Percentiles rank a stretch among this genome's conserved stretches.
Conservation (phyloP, 2,329 filamentous ascomycete genomes). For the Ascosphaera acerosa region DNA sequence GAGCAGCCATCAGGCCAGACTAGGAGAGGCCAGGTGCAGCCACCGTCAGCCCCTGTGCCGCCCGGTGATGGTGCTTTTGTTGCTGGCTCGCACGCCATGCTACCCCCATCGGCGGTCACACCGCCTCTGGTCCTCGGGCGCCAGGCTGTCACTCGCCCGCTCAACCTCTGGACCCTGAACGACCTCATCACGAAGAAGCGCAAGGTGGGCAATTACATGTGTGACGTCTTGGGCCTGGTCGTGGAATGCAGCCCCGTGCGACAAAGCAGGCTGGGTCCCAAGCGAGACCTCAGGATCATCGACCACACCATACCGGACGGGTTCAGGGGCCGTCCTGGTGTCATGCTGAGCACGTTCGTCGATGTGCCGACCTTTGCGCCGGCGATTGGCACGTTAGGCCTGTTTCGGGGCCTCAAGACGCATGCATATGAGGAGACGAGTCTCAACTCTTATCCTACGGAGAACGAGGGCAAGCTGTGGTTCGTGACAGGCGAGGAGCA, state of each 20-base stretch:
- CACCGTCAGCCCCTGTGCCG: no score
- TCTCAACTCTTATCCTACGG: conserved; percentile 10
- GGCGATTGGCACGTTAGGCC: conserved; percentile 8
- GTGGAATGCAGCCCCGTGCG: conserved; percentile 8
- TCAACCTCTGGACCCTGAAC: conserved; percentile 5
- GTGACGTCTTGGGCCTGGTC: conserved; percentile 9
- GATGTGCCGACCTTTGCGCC: conserved; percentile 10
- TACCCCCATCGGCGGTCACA: conserved; percentile 1
- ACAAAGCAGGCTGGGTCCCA: conserved; percentile 3
- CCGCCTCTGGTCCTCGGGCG: neutral
- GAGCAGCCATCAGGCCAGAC: no score
- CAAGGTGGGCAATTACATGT: conserved; percentile 7
- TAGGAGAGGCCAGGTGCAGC: no score
- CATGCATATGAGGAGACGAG: conserved; percentile 10
- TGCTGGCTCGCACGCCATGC: no score
- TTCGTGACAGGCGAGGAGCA: conserved; percentile 6
- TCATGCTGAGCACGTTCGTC: conserved; percentile 10
- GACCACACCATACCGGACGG: conserved; percentile 7
- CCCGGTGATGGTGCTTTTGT: no score
- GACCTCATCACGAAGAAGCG: conserved; percentile 3
- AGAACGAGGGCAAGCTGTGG: conserved; percentile 8
- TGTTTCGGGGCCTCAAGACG: conserved; percentile 10
- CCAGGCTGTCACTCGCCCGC: no score
- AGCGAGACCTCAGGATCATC: conserved; percentile 11
- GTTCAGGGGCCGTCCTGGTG: conserved; percentile 3